Evolutionary conservation across 2,329 filamentous ascomycete species (phyloP).

Genomic region (Lasiodiplodia hormozganensis): DNA sequence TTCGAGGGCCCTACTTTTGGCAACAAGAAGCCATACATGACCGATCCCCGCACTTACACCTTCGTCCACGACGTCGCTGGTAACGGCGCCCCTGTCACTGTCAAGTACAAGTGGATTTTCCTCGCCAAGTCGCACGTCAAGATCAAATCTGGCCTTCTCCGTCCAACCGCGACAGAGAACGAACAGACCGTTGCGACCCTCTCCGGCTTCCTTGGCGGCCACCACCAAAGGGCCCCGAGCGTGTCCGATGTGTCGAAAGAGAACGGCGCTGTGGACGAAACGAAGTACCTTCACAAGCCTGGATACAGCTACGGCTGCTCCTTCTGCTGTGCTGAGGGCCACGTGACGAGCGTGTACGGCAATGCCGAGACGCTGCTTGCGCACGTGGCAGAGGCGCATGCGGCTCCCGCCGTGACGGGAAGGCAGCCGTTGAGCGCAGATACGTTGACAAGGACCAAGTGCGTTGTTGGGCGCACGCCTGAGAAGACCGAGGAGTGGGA

Average conservation of each 20-base stretch:
- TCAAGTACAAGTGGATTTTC: constrained; percentile 47
- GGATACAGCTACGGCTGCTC: constrained; percentile 42
- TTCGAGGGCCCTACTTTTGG: constrained; percentile 43
- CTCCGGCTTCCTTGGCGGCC: constrained; percentile 31
- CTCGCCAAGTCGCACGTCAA: constrained; percentile 47
- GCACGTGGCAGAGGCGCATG: constrained; percentile 47
- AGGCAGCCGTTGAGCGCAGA: constrained; percentile 38
- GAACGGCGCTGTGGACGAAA: background rate
- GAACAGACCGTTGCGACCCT: background rate
- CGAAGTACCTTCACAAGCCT: constrained; percentile 10
- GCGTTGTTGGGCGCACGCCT: constrained; percentile 46
- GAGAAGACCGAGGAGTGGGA: constrained; percentile 45
- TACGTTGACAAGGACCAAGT: constrained; percentile 40
- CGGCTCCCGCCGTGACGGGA: constrained; percentile 28
- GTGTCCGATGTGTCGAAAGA: constrained; percentile 1
- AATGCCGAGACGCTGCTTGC: constrained; percentile 49
- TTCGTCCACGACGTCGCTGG: constrained; percentile 2
- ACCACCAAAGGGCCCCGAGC: constrained; percentile 29
- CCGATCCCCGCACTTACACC: constrained; percentile 41
- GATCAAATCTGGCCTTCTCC: constrained; percentile 30
- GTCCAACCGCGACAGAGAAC: background rate
- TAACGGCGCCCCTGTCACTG: background rate
- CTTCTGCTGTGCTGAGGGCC: constrained; percentile 43
- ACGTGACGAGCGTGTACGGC: constrained; percentile 44
- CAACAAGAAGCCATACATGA: constrained; percentile 34